A percentile compares a stretch with the other conserved stretches of the same genome.
Evolutionary conservation across 179 eudicot species (phyloP).

Genomic region (Dionaea muscipula): DNA sequence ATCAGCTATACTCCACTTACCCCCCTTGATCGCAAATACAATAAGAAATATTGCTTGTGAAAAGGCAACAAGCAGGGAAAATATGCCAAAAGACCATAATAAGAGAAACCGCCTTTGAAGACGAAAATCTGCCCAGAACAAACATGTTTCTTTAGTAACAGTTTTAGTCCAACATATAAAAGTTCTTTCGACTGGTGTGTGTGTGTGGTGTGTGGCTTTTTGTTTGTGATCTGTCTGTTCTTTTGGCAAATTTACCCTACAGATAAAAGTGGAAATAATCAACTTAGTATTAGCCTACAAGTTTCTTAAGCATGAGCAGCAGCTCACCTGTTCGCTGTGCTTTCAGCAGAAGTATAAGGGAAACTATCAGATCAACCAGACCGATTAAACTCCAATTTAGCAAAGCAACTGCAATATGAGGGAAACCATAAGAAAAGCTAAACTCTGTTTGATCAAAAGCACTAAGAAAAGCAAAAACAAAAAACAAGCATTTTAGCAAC

Average conservation of each 20-base stretch:
- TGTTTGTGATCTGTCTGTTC: too few species aligned
- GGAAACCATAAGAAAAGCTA: slow-evolving; percentile 5
- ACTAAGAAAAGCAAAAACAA: neutral
- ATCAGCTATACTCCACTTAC: slow-evolving; percentile 40
- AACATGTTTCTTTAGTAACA: neutral
- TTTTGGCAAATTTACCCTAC: neutral
- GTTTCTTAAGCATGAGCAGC: neutral
- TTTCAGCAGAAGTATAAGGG: slow-evolving; percentile 49
- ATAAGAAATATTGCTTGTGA: slow-evolving; percentile 44
- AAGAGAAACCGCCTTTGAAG: slow-evolving; percentile 30
- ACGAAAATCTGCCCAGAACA: slow-evolving; percentile 44
- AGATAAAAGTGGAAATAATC: neutral
- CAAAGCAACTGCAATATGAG: slow-evolving; percentile 53
- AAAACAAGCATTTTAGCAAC: neutral
- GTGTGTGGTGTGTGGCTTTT: too few species aligned
- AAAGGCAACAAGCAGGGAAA: slow-evolving; percentile 53
- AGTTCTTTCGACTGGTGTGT: too few species aligned
- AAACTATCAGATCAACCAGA: slow-evolving; percentile 61
- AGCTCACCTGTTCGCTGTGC: slow-evolving; percentile 61
- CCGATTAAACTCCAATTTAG: slow-evolving; percentile 82
- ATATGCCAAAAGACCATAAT: slow-evolving; percentile 56
- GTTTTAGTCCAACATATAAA: too few species aligned
- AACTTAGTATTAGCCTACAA: neutral
- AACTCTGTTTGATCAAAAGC: neutral
- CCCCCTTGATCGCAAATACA: slow-evolving; percentile 38